Evolutionary conservation across 805 yeast genomes (phyloP), one percentile per base, ranked within the genome.

Genomic region (Ogataea naganishii): DNA sequence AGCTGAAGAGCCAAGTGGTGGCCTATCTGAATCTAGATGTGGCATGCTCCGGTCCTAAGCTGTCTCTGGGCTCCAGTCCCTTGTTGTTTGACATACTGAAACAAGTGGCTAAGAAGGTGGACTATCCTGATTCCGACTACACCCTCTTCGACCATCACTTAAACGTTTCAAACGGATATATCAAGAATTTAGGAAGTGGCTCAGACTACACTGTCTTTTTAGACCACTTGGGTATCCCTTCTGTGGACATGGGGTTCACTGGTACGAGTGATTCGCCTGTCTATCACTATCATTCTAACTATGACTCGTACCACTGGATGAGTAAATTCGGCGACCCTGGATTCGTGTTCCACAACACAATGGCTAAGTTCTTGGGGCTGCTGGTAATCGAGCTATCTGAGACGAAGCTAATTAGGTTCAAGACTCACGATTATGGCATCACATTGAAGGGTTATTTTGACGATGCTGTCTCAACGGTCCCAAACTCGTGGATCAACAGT

Each of bases 301-400:
- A 76, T 46, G 86, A 79, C 51, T 75, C 83, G 1, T 73, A 57
- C 49, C 60, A 72, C 39, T 80, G 89, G 89, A 76, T 80, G 78
- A 61, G 63, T 21, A 60, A 53, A 5, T 66, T 51, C 47, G 80
- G 72, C 18, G 88, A 80, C 46, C 77, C 80, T 10, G 75, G 68
- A 0, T 78, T 75, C 56, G 59, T 60, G 23, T 64, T 52, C 38
- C 88, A 80, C 51, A 71, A 72, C 30, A 50, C 75, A 4, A 49
- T 70, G 46, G 65, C 78, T 11, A 68, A 73, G 46, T 62, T 60
- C 30, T 46, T 73, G 35, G 80, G 82, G 2, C 45, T 71, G 15
- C 27, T 70, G 4, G 55, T 70, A 3, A 39, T 76, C 13, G 56
- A 66, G 20, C 38, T 80, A 11, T 41, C 69, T 14, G 81, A 74